A percentile compares a stretch with the other conserved stretches of the same genome.
Conservation (phyloP, 345 rosid species). For the Bruguiera parviflora region DNA sequence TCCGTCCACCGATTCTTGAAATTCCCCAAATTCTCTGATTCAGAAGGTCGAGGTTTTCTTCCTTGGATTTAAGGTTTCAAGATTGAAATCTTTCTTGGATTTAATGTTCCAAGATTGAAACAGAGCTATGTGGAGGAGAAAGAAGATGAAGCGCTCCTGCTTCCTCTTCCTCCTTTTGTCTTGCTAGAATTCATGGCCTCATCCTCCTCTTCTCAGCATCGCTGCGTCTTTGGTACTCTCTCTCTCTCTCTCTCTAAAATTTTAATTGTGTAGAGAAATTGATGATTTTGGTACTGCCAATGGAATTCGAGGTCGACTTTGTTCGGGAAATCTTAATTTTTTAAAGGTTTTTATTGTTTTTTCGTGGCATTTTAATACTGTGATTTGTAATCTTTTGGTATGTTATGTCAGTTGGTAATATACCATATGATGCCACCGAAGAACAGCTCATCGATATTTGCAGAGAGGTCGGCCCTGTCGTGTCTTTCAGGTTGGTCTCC, state of each 20-base stretch:
- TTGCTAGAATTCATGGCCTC: conserved; percentile 59
- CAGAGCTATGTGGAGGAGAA: conserved; percentile 26
- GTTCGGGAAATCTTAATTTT: not conserved
- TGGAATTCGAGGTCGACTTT: conserved; percentile 2
- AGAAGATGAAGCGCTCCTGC: conserved; percentile 71
- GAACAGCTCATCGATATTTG: conserved; percentile 96
- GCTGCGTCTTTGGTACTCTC: conserved; percentile 86
- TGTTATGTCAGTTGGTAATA: conserved; percentile 75
- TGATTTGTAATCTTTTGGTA: not conserved
- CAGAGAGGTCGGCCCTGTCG: conserved; percentile 96
- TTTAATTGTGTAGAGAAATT: conserved; percentile 6
- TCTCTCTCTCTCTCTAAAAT: not conserved
- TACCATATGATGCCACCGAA: conserved; percentile 97
- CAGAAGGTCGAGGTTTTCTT: not conserved
- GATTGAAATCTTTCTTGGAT: not conserved
- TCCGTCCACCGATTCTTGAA: too few relatives aligned
- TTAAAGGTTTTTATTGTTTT: not conserved
- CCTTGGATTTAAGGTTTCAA: too few relatives aligned
- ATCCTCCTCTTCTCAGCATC: conserved; percentile 76
- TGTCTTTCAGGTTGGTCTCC: conserved; percentile 80
- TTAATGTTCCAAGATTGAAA: not conserved
- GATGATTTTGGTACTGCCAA: not conserved
- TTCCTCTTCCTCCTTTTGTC: conserved; percentile 47
- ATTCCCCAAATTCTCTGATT: too few relatives aligned
- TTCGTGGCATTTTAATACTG: not conserved